phyloP scores from a whole-genome alignment of 1,284 basidiomycete genomes.

The Cronartium quercuum region DNA sequence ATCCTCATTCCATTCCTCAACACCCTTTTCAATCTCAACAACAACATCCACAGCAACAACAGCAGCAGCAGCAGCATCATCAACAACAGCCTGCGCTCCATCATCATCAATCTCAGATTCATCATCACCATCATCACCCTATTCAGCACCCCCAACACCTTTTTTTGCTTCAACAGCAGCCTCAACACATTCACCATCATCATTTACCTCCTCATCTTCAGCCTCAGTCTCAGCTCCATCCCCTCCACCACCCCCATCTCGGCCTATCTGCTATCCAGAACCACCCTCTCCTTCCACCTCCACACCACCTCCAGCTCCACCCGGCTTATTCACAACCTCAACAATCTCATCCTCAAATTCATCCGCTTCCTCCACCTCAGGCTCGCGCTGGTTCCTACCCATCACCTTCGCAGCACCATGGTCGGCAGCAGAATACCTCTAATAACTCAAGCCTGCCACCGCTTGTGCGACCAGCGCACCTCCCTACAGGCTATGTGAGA shows the following conservation, averaged over 20 bases:
- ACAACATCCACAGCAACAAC: background rate
- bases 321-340: background rate
- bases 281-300: background rate
- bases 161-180: background rate
- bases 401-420: background rate
- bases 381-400: background rate
- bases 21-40: background rate
- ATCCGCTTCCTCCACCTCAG: background rate
- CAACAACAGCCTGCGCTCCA: background rate
- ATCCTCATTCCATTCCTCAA: conserved; percentile 2
- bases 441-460: conserved; percentile 16
- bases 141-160: background rate
- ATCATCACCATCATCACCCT: conserved; percentile 1
- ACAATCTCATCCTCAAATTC: conserved; percentile 13
- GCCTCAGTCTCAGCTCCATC: background rate
- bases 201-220: background rate
- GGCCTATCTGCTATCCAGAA: background rate
- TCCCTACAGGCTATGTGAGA: background rate
- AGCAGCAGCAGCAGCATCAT: background rate
- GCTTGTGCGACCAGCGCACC: background rate
- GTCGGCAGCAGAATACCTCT: conserved; percentile 1
- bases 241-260: background rate
- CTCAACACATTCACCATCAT: conserved; percentile 1
- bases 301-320: background rate
- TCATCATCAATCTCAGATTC: background rate